These are phyloP conservation scores for Astrocystis sublimbata DNA, from an alignment of 495 filamentous ascomycete genomes.

Conservation along the genomic window DNA sequence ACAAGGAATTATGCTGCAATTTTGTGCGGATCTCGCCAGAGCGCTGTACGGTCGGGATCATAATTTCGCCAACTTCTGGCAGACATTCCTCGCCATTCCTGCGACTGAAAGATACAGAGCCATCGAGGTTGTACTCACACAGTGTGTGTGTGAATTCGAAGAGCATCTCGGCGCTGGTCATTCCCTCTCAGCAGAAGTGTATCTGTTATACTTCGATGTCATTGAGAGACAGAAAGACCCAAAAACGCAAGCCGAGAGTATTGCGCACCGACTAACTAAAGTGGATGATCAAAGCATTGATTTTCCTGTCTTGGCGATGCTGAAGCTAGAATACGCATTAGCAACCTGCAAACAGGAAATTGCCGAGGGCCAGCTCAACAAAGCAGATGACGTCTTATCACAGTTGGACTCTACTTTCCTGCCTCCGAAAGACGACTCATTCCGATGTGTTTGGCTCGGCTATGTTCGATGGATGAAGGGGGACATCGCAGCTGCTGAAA, in stretches of 20 bases:
- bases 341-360: conserved; percentile 31
- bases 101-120: conserved; percentile 24
- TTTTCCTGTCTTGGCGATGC: conserved; percentile 23
- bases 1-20: conserved; percentile 28
- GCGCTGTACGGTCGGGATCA: conserved; percentile 23
- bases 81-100: conserved; percentile 25
- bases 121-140: conserved; percentile 24
- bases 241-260: conserved; percentile 24
- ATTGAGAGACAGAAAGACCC: conserved; percentile 30
- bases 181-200: conserved; percentile 27
- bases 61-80: conserved; percentile 30
- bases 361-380: conserved; percentile 21
- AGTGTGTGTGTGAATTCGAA: conserved; percentile 29
- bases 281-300: conserved; percentile 15
- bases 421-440: conserved; percentile 28
- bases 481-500: conserved; percentile 22
- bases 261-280: conserved; percentile 21
- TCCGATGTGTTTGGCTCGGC: conserved; percentile 34
- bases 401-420: conserved; percentile 21
- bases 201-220: conserved; percentile 32
- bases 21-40: conserved; percentile 28
- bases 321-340: conserved; percentile 32
- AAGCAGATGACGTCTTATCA: conserved; percentile 30
- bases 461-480: conserved; percentile 31
- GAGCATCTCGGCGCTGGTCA: conserved; percentile 28